Evolutionary conservation across 2,329 filamentous ascomycete genomes (phyloP).

Genomic region (Paramyrothecium sp.): DNA sequence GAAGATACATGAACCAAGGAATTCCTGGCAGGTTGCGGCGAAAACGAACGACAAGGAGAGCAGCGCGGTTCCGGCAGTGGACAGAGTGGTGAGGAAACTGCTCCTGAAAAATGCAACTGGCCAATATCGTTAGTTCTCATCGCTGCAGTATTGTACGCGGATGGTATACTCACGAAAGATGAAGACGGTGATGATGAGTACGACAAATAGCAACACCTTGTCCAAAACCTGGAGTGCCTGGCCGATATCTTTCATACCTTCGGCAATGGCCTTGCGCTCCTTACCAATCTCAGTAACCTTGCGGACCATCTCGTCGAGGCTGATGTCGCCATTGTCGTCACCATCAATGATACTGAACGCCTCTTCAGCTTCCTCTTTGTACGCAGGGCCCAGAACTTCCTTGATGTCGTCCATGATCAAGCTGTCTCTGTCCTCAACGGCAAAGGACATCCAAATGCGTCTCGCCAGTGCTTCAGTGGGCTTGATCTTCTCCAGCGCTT

Average conservation of each 20-base stretch:
- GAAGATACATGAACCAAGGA: slow-evolving; percentile 98
- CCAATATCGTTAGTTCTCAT: slow-evolving; percentile 2
- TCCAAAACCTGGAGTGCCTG: slow-evolving; percentile 92
- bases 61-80: slow-evolving; percentile 86
- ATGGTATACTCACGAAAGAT: slow-evolving; percentile 64
- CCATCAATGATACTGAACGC: slow-evolving; percentile 78
- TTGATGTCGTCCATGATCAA: slow-evolving; percentile 78
- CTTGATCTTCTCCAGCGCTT: slow-evolving; percentile 80
- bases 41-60: slow-evolving; percentile 98
- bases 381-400: slow-evolving; percentile 79
- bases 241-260: slow-evolving; percentile 96
- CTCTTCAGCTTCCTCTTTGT: slow-evolving; percentile 78
- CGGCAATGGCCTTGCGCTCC: slow-evolving; percentile 82
- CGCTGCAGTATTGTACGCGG: too few relatives aligned
- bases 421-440: slow-evolving; percentile 81
- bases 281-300: slow-evolving; percentile 81
- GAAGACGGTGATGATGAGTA: slow-evolving; percentile 77
- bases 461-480: slow-evolving; percentile 91
- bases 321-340: slow-evolving; percentile 91
- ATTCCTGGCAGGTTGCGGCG: slow-evolving; percentile 85
- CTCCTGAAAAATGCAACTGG: slow-evolving; percentile 82
- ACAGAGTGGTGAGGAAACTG: slow-evolving; percentile 79
- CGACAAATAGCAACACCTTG: slow-evolving; percentile 77
- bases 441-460: slow-evolving; percentile 97
- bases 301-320: slow-evolving; percentile 90